These are phyloP conservation scores for Endoconidiophora laricicola DNA, from an alignment of 2,329 filamentous ascomycete genomes.

Conservation along the genomic window DNA sequence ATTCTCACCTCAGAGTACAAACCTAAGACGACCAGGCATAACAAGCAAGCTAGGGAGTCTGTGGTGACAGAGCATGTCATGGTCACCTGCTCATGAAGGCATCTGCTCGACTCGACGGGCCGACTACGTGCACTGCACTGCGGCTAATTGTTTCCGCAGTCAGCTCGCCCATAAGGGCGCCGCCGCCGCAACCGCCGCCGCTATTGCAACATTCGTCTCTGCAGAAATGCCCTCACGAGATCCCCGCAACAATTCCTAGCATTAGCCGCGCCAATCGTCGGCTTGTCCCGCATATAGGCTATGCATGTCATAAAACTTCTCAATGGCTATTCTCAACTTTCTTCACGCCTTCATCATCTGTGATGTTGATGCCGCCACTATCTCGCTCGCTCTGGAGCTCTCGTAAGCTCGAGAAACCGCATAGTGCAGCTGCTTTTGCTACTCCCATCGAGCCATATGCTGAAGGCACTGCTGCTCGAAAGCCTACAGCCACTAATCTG, in stretches of 20 bases:
- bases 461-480: neutral
- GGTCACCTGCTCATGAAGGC: conserved; percentile 36
- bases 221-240: neutral
- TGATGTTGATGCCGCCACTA: conserved; percentile 5
- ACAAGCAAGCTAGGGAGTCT: too few species aligned
- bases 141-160: conserved; percentile 19
- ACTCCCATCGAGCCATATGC: too few species aligned
- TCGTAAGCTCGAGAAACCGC: neutral
- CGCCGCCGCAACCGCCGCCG: neutral
- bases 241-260: neutral
- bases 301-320: conserved; percentile 9
- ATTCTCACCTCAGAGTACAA: too few species aligned
- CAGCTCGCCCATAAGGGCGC: neutral
- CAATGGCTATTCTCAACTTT: conserved; percentile 28
- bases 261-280: neutral
- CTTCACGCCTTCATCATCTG: conserved; percentile 12
- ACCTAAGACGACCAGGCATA: too few species aligned
- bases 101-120: conserved; percentile 41
- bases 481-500: neutral
- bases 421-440: neutral
- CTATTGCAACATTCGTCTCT: neutral
- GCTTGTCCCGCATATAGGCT: neutral
- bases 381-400: conserved; percentile 7
- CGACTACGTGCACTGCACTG: conserved; percentile 41
- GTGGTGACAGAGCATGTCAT: conserved; percentile 3